Evolutionary conservation across 176 grass and related monocot genomes (phyloP), one percentile per base, ranked within the genome.

Genomic region (Puya raimondii): DNA sequence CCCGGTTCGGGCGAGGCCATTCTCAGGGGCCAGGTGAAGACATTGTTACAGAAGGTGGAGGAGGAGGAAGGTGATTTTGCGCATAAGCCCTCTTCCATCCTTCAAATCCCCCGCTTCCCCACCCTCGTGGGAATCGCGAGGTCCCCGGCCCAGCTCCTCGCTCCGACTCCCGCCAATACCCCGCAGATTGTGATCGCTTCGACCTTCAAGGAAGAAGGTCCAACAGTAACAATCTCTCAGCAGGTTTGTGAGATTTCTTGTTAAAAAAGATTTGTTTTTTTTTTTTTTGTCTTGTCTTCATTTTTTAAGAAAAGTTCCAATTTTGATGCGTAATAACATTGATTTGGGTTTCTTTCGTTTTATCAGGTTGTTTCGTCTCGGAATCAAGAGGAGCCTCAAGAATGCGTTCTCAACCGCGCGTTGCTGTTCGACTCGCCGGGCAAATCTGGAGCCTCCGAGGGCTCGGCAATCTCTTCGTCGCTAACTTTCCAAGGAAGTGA

Each of bases 1-100:
- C 84, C 89, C 0, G 94, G 84, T 0, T 90, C 91, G 0, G 89
- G 89, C 18, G 89, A 99, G 80, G 94, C 90, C 50, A 79, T 93
- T 53, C 80, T 99, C 29, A 82, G 94, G 2, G 70, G 89, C 22
- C 94, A 99, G 80, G 89, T 99, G 71, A 87, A 87, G 82, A 89
- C 72, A 17, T 84, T 99, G 14, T 82, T 99, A 20, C 86, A 88
- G 76, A 93, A 93, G 74, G 82, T 99, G 67, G 69, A 93, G 53
- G 80, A 96, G 53, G 80, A 96, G 74, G 86, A 90, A 61, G 79
- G 61, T 6, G 73, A 53, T 70, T 50, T 75, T 14, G 69, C 64
- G 50, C 12, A 72, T 33, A 70, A 77, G 48, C 74, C 63, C 15
- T 25, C 79, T n/a, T 17, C 74, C 73, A 64, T 73, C 47, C 22